Conservation (phyloP, 2,329 filamentous ascomycete species). For the Penicillium verrucosum region DNA sequence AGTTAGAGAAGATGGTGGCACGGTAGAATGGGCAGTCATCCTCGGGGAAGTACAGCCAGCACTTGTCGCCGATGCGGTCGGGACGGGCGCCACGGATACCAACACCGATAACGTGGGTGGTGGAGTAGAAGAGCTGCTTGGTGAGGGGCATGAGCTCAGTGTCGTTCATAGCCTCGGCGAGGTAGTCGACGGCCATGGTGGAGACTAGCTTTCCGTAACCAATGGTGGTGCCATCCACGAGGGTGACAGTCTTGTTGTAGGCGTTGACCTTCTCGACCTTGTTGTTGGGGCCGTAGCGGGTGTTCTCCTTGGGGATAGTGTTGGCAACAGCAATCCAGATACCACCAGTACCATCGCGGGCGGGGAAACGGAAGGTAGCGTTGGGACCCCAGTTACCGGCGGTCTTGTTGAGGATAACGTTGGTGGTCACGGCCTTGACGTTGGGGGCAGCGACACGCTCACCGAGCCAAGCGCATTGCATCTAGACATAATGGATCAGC, state of each 20-base stretch:
- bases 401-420: constrained; percentile 92
- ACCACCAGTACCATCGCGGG: constrained; percentile 89
- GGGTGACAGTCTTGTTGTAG: constrained; percentile 73
- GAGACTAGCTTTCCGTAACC: constrained; percentile 89
- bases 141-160: constrained; percentile 75
- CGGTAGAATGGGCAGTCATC: constrained; percentile 99
- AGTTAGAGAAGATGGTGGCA: constrained; percentile 99
- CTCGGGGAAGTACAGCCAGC: constrained; percentile 99
- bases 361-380: constrained; percentile 96
- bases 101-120: constrained; percentile 94
- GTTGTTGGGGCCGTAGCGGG: constrained; percentile 79
- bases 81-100: constrained; percentile 88
- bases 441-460: constrained; percentile 97
- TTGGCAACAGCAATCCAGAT: constrained; percentile 98
- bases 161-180: constrained; percentile 84
- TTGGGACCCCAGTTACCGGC: constrained; percentile 98
- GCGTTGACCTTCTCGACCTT: constrained; percentile 84
- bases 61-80: constrained; percentile 97
- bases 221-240: constrained; percentile 82
- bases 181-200: constrained; percentile 91
- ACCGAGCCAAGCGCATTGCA: constrained; percentile 98
- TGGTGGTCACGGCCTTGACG: constrained; percentile 87
- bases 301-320: constrained; percentile 89
- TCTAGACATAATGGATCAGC: constrained; percentile 53
- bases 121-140: constrained; percentile 94